Evolutionary conservation across 2,329 filamentous ascomycete genomes (phyloP), one percentile per base, ranked within the genome.

Genomic region (Colletotrichum sidae): DNA sequence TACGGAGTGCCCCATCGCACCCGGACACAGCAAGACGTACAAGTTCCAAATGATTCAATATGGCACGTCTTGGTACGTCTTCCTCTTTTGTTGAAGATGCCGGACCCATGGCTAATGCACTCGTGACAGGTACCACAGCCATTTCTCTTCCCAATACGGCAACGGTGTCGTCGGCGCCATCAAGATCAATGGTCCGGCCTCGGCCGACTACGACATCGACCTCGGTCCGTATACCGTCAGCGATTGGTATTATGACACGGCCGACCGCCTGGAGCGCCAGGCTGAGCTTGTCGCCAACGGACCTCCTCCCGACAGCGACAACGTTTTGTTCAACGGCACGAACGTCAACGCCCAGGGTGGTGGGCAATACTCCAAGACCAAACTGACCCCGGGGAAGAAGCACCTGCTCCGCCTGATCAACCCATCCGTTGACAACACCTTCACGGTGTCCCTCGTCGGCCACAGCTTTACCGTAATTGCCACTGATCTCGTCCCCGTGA

Each of bases 121-220:
- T 80, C 4, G 15, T 45, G 60, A 67, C 11, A 59, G 74, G 71
- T 86, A 85, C 68, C 84, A 87, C 72, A 81, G 79, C 39, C 84
- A 86, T 71, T 83, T 83, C 70, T 78, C 79, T 6, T 74, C 77
- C 13, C 83, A 86, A 70, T 84, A 85, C 66, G 79, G 78, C 38
- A 82, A 87, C 67, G 86, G 86, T 10, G 73, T 87, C 0, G 73
- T 81, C 10, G 86, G 86, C 2, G 73, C 81, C 1, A 81, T 88
- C 38, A 72, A 85, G 38, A 81, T 86, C 57, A 74, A 83, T 54
- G 84, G 84, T 0, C 86, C 86, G 0, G 67, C 69, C 17, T 68
- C 68, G 15, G 68, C 67, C 38, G 68, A 70, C 52, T 90, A 90
- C 70, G 88, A 92, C 67, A 80, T 84, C 46, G 90, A 92, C 70